Base-by-base conservation (phyloP, 2,329 filamentous ascomycete genomes). In the Pseudonectria foliicola region DNA sequence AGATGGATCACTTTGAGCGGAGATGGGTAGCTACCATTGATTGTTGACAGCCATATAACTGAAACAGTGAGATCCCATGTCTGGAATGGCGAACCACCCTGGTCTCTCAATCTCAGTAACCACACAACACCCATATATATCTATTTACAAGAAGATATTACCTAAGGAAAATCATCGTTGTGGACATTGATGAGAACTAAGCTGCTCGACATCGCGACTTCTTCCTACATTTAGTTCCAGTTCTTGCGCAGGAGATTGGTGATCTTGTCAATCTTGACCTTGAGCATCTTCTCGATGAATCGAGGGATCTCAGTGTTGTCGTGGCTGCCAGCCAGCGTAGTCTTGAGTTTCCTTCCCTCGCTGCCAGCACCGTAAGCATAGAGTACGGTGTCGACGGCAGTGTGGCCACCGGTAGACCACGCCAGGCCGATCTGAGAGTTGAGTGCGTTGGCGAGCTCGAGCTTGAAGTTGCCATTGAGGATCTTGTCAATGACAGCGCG, bases 381-480 rank as follows among this genome's bases (percentile, higher is more conserved):
- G 6, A 64, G 43, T 1, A 49, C 57, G 13, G 56, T 50, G 38
- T 62, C 60, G 16, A 56, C 52, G 27, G 48, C 60, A 3, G 55
- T 56, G 37, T 64, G 61, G 0, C 59, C 60, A 7, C 53, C 50
- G 4, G 59, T 63, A 6, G 51, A 49, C 59, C 59, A 63, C 26
- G 54, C 48, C 4, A 60, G 40, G 1, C 57, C 54, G 2, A 53
- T 49, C 10, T 55, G 50, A 10, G 41, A 40, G 25, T 48, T 54
- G 10, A 62, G 30, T 3, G 55, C 40, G 8, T 43, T 35, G 6
- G 49, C 50, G 3, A 62, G 36, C 24, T 53, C 51, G 8, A 42
- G 26, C 0, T 34, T 41, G 12, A 60, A 52, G 25, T 46, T 38
- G 15, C 44, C 29, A 23, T 27, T 25, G 10, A 56, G 35, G 10